Conservation (phyloP, 2,329 filamentous ascomycete genomes). For the Tetracladium maxilliforme region DNA sequence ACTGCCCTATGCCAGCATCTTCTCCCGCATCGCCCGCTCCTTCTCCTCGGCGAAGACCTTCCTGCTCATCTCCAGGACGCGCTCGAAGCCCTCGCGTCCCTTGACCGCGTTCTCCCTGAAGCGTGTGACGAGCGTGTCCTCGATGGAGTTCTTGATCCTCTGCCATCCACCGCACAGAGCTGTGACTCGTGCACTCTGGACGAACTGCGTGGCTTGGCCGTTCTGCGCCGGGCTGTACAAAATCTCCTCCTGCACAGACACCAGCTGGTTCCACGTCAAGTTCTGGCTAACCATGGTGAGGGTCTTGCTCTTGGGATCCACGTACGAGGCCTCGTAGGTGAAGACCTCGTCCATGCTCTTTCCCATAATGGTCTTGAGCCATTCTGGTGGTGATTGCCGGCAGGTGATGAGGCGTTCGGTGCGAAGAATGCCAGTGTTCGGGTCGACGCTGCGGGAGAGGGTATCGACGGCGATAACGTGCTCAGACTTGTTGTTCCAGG, state of each 20-base stretch:
- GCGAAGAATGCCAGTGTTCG: constrained; percentile 51
- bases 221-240: constrained; percentile 53
- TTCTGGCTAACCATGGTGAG: constrained; percentile 97
- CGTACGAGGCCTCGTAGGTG: constrained; percentile 92
- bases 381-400: constrained; percentile 56
- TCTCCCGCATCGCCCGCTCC: constrained; percentile 37
- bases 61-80: constrained; percentile 83
- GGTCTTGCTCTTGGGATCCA: constrained; percentile 68
- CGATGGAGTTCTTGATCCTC: constrained; percentile 89
- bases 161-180: constrained; percentile 95
- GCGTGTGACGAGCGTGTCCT: constrained; percentile 75
- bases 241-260: constrained; percentile 88
- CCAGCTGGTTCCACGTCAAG: constrained; percentile 79
- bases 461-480: constrained; percentile 96
- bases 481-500: constrained; percentile 97
- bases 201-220: constrained; percentile 59
- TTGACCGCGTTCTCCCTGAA: constrained; percentile 87
- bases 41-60: constrained; percentile 84
- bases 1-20: constrained; percentile 16
- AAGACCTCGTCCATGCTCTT: constrained; percentile 68
- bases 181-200: constrained; percentile 83
- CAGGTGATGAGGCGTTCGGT: constrained; percentile 56
- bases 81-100: constrained; percentile 89
- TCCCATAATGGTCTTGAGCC: constrained; percentile 69
- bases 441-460: constrained; percentile 54